Percentiles rank a stretch among this genome's conserved stretches.
phyloP scores from a whole-genome alignment of 1,284 basidiomycete genomes.

The Neonothopanus nambi region DNA sequence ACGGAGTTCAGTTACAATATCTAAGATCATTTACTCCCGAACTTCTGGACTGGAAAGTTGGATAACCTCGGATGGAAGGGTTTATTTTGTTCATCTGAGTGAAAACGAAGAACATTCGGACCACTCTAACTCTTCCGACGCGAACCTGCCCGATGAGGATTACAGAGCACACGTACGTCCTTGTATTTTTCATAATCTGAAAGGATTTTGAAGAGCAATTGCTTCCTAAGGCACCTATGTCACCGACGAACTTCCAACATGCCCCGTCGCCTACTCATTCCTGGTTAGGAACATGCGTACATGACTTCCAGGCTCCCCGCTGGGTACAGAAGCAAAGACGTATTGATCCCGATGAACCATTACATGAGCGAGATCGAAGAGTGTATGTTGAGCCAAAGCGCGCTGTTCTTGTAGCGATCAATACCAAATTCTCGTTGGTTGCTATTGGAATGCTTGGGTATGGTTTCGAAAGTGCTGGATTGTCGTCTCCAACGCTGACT shows the following conservation, averaged over 20 bases:
- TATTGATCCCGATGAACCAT: slow-evolving; percentile 45
- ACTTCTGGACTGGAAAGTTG: slow-evolving; percentile 69
- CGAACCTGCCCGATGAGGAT: neutral
- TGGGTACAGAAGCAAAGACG: slow-evolving; percentile 74
- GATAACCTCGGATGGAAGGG: slow-evolving; percentile 80
- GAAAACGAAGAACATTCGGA: slow-evolving; percentile 30
- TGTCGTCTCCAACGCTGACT: slow-evolving; percentile 2
- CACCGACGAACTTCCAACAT: too few relatives aligned
- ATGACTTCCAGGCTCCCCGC: slow-evolving; percentile 65
- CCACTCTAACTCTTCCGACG: neutral
- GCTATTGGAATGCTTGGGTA: slow-evolving; percentile 81
- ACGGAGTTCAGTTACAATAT: slow-evolving; percentile 51
- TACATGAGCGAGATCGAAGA: slow-evolving; percentile 28
- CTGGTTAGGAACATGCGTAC: slow-evolving; percentile 72
- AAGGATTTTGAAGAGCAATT: neutral
- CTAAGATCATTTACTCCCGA: slow-evolving; percentile 57
- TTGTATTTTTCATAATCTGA: neutral
- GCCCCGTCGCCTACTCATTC: slow-evolving; percentile 15
- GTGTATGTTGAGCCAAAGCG: slow-evolving; percentile 65
- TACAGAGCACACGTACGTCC: neutral
- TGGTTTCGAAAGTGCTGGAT: slow-evolving; percentile 24
- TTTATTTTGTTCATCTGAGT: slow-evolving; percentile 69
- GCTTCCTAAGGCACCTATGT: neutral
- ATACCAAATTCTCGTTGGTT: slow-evolving; percentile 82
- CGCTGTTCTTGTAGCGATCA: slow-evolving; percentile 70